Evolutionary conservation across 2,329 filamentous ascomycete species (phyloP).

Genomic region (Alternaria sp.): DNA sequence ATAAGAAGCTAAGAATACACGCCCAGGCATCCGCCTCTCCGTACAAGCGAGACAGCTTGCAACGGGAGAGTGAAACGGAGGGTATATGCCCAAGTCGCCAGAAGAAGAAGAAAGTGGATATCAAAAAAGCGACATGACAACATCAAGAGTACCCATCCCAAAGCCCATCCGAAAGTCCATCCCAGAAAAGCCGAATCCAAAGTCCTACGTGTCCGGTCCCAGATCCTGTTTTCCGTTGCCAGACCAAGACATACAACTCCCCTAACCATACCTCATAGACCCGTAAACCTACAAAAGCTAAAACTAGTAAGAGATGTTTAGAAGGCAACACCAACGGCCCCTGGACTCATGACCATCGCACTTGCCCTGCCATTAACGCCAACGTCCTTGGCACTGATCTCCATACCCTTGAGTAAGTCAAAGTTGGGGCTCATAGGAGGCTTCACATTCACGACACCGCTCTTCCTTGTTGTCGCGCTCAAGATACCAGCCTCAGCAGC

Average conservation of each 20-base stretch:
- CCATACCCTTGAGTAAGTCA: slow-evolving; percentile 39
- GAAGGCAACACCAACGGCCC: slow-evolving; percentile 45
- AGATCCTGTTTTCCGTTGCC: background rate
- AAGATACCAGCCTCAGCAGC: slow-evolving; percentile 21
- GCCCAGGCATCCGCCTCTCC: slow-evolving; percentile 11
- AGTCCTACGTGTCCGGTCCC: background rate
- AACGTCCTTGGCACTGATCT: slow-evolving; percentile 31
- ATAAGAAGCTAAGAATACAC: background rate
- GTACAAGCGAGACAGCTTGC: slow-evolving; percentile 7
- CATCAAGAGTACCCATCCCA: background rate
- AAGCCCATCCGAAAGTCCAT: background rate
- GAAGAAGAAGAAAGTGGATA: background rate
- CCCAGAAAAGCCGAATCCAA: background rate
- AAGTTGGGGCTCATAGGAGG: slow-evolving; percentile 38
- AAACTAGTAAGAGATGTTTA: slow-evolving; percentile 10
- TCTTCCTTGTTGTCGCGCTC: slow-evolving; percentile 18
- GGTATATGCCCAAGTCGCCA: slow-evolving; percentile 15
- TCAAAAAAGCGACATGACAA: background rate
- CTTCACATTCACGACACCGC: slow-evolving; percentile 23
- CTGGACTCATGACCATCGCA: slow-evolving; percentile 18
- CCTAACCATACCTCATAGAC: background rate
- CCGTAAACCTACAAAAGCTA: background rate
- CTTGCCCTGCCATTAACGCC: slow-evolving; percentile 18
- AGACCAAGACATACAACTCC: background rate
- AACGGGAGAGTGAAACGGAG: slow-evolving; percentile 3